Percentiles rank a stretch among this genome's conserved stretches.
Conservation (phyloP, 345 rosid species). For the Eucalyptus camaldulensis region DNA sequence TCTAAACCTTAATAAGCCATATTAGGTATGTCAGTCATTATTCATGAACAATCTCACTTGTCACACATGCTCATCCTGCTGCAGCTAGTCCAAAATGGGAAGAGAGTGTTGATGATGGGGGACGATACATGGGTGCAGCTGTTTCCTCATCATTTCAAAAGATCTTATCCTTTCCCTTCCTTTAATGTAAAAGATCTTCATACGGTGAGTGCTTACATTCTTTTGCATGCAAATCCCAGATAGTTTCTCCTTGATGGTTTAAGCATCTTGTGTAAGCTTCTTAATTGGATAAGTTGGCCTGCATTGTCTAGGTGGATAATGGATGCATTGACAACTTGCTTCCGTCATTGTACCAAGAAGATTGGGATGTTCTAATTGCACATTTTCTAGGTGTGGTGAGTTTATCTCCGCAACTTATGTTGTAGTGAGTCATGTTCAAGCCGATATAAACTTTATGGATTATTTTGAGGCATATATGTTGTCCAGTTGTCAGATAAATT, state of each 20-base stretch:
- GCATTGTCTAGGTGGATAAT: conserved; percentile 55
- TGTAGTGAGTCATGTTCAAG: neutral
- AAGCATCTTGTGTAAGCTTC: neutral
- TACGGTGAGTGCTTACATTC: conserved; percentile 36
- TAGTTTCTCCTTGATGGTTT: neutral
- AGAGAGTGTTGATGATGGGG: conserved; percentile 88
- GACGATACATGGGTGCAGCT: conserved; percentile 91
- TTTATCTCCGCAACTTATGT: neutral
- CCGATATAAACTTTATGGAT: neutral
- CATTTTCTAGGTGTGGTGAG: conserved; percentile 98
- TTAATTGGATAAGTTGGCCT: neutral
- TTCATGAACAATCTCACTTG: neutral
- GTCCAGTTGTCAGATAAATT: neutral
- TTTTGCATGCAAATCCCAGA: neutral
- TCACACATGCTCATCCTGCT: neutral
- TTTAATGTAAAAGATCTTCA: conserved; percentile 91
- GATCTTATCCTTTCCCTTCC: conserved; percentile 86
- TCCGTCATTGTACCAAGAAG: conserved; percentile 59
- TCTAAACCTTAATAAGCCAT: neutral
- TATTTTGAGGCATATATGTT: neutral
- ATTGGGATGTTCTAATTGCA: conserved; percentile 94
- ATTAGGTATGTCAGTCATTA: neutral
- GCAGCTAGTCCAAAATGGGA: conserved; percentile 69
- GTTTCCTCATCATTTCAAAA: conserved; percentile 79
- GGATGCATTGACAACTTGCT: conserved; percentile 82